Percentiles rank a stretch among this genome's conserved stretches.
Evolutionary conservation across 768 basidiomycete genomes (phyloP).

Genomic region (Gloeophyllum trabeum): DNA sequence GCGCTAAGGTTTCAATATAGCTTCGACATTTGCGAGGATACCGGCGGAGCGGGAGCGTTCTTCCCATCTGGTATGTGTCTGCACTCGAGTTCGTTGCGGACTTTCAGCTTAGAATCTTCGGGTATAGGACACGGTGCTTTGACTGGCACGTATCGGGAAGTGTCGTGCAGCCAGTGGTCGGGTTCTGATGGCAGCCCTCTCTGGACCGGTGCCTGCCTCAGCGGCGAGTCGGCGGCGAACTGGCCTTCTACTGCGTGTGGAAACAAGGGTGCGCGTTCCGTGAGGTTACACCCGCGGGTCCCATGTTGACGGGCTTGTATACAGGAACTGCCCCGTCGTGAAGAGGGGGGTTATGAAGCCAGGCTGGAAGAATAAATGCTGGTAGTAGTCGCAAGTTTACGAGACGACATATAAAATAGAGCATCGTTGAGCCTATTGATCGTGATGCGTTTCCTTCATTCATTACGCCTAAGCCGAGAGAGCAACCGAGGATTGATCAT

Average conservation of each 20-base stretch:
- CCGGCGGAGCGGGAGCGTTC: constrained; percentile 37
- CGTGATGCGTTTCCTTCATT: no score
- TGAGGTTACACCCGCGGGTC: not conserved
- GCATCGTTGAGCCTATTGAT: no score
- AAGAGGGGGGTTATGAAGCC: no score
- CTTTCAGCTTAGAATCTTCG: no score
- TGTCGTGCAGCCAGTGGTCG: constrained; percentile 45
- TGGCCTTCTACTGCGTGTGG: constrained; percentile 46
- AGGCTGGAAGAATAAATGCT: no score
- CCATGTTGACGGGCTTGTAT: not conserved
- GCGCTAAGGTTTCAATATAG: constrained; percentile 16
- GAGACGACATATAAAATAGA: no score
- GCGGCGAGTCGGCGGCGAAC: constrained; percentile 26
- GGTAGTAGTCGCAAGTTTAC: no score
- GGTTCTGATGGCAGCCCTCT: constrained; percentile 36
- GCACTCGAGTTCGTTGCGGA: no score
- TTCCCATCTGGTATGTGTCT: constrained; percentile 36
- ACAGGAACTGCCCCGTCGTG: not conserved
- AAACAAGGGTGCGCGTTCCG: constrained; percentile 31
- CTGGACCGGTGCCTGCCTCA: constrained; percentile 40
- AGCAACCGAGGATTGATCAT: no score
- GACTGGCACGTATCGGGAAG: constrained; percentile 40
- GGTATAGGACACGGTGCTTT: constrained; percentile 37
- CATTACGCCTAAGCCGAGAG: no score
- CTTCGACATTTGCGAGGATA: constrained; percentile 53